Evolutionary conservation across 805 yeast species (phyloP), one percentile per base, ranked within the genome.

Genomic region (Schizosaccharomyces japonicus): DNA sequence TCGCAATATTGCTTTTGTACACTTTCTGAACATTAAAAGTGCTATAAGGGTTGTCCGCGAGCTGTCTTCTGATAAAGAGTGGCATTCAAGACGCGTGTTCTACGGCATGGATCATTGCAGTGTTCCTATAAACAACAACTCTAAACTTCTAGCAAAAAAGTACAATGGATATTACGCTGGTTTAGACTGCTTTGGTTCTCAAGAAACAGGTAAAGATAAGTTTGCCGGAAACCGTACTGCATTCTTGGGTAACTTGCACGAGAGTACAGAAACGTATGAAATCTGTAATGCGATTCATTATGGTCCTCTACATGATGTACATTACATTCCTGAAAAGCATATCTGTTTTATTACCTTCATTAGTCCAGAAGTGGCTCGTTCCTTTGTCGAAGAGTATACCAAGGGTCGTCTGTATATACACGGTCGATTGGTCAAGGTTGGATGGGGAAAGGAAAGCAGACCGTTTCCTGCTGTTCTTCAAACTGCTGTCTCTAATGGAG

Each of bases 371-470:
- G 94, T 95, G 2, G 96, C 96, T 0, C 95, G 95, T 1, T 95
- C 87, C 63, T 87, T 90, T 60, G 85, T 78, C 63, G 95, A 95
- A 5, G 77, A 81, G 80, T 78, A 93, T 53, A 84, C 83, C 57
- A 66, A 83, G 52, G 92, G 84, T 58, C 94, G 94, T 1, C 67
- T 87, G 50, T 72, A 84, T 15, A 78, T 87, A 51, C 93, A 81
- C 58, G 78, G 78, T 59, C 71, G 92, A 56, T 72, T 85, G 57
- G 78, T 87, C 54, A 82, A 81, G 60, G 84, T 90, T 49, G 95
- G 95, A 19, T 90, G 98, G 96, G 98, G 96, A 44, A 85, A 83
- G 62, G 95, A 87, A 59, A 77, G 93, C 4, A 96, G 96, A 7
- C 83, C 94, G 1, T 67, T 87, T 52, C 77, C 92, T 7, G 79